Base-by-base conservation (phyloP, 1,284 basidiomycete species). In the Pascua guehoae region DNA sequence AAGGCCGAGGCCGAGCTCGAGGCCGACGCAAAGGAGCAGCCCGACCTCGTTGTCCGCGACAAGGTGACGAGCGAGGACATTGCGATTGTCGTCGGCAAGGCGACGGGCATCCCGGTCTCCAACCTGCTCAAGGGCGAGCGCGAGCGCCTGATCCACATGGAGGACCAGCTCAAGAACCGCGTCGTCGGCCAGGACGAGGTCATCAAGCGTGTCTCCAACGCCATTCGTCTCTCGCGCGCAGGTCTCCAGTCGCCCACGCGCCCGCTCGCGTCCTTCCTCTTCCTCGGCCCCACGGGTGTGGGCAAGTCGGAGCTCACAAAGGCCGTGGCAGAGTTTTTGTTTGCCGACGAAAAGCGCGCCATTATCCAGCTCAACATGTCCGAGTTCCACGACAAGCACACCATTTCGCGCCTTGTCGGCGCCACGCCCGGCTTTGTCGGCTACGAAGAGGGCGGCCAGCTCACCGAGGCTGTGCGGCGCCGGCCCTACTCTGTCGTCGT, bases 371-470 rank as follows among this genome's bases (percentile, higher is more conserved):
- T 94, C 73, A 92, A 93, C 70, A 92, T 92, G 89, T 90, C 88
- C 11, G 90, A 94, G 82, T 93, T 89, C 71, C 89, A 91, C 62
- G 91, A 94, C 66, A 83, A 89, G 57, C 90, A 96, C 69, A 93
- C 90, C 0, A 88, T 96, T 43, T 91, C 90, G 1, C 83, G 91
- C 3, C 79, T 96, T 16, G 90, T 96, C 51, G 93, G 92, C 59
- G 89, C 92, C 0, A 89, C 91, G 0, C 90, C 91, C 7, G 91
- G 93, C 8, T 96, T 94, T 68, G 87, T 98, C 16, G 95, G 94
- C 2, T 91, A 91, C 68, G 91, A 97, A 68, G 90, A 95, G 76
- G 78, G 77, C 12, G 79, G 88, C 18, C 89, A 93, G 69, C 75
- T 95, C 47, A 93, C 90, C 0, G 92, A 94, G 73, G 89, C 88